phyloP scores from a whole-genome alignment of 2,329 filamentous ascomycete genomes.

The Verticillium isaacii region DNA sequence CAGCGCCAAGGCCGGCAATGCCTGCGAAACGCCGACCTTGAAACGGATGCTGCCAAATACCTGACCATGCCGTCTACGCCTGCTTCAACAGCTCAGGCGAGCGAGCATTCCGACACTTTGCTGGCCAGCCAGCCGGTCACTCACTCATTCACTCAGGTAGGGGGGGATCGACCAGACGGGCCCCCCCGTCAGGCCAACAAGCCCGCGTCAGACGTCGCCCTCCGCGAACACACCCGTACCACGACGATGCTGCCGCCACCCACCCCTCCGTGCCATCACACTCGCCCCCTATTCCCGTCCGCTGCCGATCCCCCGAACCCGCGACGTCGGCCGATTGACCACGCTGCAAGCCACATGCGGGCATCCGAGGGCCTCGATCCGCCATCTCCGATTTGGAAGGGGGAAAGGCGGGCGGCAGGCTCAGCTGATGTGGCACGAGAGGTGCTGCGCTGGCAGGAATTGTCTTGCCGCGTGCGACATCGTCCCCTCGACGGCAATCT shows the following conservation, averaged over 20 bases:
- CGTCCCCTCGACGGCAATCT: slow-evolving; percentile 7
- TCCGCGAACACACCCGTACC: neutral
- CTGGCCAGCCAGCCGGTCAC: too few relatives aligned
- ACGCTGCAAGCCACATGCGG: neutral
- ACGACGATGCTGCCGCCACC: neutral
- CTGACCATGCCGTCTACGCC: neutral
- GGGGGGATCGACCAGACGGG: too few relatives aligned
- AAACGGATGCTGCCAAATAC: neutral
- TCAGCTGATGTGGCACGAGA: neutral
- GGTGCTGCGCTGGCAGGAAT: neutral
- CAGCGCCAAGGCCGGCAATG: neutral
- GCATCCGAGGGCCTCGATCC: neutral
- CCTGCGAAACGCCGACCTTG: neutral
- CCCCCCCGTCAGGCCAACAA: too few relatives aligned
- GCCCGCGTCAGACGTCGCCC: too few relatives aligned
- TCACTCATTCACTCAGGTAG: too few relatives aligned
- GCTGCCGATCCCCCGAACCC: neutral
- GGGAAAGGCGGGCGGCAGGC: neutral
- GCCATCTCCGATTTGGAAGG: neutral
- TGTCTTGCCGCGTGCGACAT: neutral
- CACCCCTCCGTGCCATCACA: neutral
- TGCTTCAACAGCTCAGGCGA: neutral
- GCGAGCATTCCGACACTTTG: neutral
- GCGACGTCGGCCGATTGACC: neutral
- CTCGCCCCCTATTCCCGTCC: neutral